Percentiles rank a stretch among this genome's conserved stretches.
Evolutionary conservation across 202 grass and related monocot genomes (phyloP).

Genomic region (Zizania palustris): DNA sequence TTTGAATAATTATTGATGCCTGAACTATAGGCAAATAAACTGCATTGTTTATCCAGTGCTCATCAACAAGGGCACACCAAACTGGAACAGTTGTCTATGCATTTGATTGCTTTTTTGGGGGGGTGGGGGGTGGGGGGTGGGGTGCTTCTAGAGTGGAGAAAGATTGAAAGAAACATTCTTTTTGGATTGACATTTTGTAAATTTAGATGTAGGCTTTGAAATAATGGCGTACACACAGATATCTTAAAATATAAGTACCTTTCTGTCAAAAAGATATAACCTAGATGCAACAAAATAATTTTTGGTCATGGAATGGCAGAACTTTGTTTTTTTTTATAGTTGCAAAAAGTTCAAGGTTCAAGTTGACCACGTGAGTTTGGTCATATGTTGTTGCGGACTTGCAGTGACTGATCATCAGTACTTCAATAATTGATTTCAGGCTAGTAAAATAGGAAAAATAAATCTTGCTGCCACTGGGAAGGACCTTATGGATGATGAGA

Average conservation of each 20-base stretch:
- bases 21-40: too few species aligned
- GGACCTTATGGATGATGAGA: conserved; percentile 98
- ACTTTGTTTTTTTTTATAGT: conserved; percentile 27
- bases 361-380: conserved; percentile 6
- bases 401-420: background rate
- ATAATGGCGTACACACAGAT: background rate
- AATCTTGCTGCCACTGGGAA: conserved; percentile 99
- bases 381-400: conserved; percentile 15
- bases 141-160: background rate
- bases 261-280: background rate
- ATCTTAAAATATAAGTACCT: background rate
- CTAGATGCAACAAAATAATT: background rate
- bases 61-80: too few species aligned
- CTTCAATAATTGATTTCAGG: conserved; percentile 52
- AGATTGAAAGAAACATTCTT: background rate
- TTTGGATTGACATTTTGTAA: background rate
- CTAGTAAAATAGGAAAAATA: conserved; percentile 99
- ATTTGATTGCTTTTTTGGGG: too few species aligned
- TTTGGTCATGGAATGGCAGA: conserved; percentile 18
- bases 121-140: too few species aligned
- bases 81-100: too few species aligned
- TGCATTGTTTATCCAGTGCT: too few species aligned
- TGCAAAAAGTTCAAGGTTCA: conserved; percentile 19
- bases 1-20: too few species aligned
- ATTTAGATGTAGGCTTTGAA: conserved; percentile 14